Evolutionary conservation across 2,329 filamentous ascomycete species (phyloP).

Genomic region (Verticillium dahliae): DNA sequence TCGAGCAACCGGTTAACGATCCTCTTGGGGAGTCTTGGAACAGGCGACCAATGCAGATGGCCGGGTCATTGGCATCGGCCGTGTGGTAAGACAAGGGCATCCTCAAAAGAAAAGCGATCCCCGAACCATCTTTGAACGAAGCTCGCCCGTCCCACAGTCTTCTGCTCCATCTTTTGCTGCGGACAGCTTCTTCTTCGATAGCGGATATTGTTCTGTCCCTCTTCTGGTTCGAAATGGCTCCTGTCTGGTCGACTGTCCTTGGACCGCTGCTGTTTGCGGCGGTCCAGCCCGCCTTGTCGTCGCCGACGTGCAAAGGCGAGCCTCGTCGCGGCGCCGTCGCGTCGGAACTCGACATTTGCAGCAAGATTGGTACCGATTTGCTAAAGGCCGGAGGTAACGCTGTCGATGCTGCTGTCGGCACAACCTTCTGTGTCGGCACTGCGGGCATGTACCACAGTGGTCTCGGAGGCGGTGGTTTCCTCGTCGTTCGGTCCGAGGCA

Average conservation of each 20-base stretch:
- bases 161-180: background rate
- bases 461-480: conserved; percentile 74
- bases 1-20: background rate
- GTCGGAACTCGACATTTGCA: conserved; percentile 53
- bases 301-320: background rate
- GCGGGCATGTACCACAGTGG: conserved; percentile 62
- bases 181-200: background rate
- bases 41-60: background rate
- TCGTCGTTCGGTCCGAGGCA: conserved; percentile 59
- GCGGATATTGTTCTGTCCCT: background rate
- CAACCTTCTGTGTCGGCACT: conserved; percentile 57
- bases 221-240: conserved; percentile 5
- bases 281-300: conserved; percentile 4
- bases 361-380: conserved; percentile 49
- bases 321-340: conserved; percentile 47
- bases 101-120: background rate
- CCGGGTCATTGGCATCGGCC: background rate
- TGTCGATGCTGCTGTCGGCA: conserved; percentile 59
- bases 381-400: conserved; percentile 57
- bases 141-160: background rate
- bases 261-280: conserved; percentile 7
- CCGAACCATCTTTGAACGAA: background rate
- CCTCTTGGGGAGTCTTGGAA: background rate
- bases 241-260: conserved; percentile 6
- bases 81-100: background rate